Percentiles rank a stretch among this genome's conserved stretches.
Evolutionary conservation across 1,284 basidiomycete species (phyloP).

Genomic region (Boletellus sp.): DNA sequence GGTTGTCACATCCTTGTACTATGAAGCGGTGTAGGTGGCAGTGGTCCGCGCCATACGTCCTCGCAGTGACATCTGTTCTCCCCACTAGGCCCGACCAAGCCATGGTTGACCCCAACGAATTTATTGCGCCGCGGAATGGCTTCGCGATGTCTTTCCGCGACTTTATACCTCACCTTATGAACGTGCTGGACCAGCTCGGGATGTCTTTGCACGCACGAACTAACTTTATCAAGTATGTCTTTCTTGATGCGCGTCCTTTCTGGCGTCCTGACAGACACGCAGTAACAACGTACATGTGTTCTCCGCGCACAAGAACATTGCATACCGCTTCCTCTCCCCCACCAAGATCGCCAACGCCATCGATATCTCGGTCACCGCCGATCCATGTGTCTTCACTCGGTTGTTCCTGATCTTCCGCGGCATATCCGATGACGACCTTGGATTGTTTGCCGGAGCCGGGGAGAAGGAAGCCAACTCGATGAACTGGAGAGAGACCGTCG

Average conservation of each 20-base stretch:
- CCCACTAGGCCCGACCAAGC: conserved; percentile 59
- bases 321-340: conserved; percentile 79
- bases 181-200: conserved; percentile 73
- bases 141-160: conserved; percentile 76
- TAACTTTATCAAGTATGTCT: conserved; percentile 66
- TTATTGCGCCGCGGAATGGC: conserved; percentile 72
- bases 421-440: conserved; percentile 72
- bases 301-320: conserved; percentile 73
- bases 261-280: conserved; percentile 4
- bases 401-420: conserved; percentile 81
- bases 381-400: conserved; percentile 76
- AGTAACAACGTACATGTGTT: conserved; percentile 74
- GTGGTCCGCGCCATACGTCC: background rate
- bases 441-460: conserved; percentile 66
- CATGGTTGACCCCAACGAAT: conserved; percentile 69
- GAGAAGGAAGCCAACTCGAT: conserved; percentile 77
- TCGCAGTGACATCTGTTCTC: conserved; percentile 6
- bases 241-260: background rate
- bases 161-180: conserved; percentile 73
- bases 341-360: conserved; percentile 75
- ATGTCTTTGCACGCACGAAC: conserved; percentile 76
- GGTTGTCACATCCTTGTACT: conserved; percentile 72
- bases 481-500: conserved; percentile 75
- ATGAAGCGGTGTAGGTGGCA: conserved; percentile 70
- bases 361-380: conserved; percentile 74